Base-by-base conservation (phyloP, 495 filamentous ascomycete species). In the Neurospora sp. region DNA sequence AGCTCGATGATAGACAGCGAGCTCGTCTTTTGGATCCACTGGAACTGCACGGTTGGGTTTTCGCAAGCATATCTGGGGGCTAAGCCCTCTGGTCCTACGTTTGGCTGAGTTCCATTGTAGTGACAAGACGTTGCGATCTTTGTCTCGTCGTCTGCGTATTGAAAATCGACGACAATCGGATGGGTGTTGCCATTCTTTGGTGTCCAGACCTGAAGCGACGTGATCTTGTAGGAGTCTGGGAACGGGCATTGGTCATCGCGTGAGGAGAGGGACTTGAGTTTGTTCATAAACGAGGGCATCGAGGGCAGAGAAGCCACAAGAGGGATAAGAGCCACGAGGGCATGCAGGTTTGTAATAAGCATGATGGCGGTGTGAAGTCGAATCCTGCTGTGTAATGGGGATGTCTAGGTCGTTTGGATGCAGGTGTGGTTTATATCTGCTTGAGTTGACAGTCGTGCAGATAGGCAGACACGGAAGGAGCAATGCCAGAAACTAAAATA, bases 41-140 rank as follows among this genome's bases (percentile, higher is more conserved):
- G 80, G 85, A 89, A 81, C 73, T 86, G 23, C 82, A 88, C 76
- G 77, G 78, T 27, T 14, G 37, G n/a, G 72, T 81, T 70, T 16
- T 80, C 72, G 81, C 81, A 79, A 66, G 78, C 39, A 73, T 76
- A 77, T 73, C 79, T 71, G 2, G 76, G 69, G 7, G 76, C 71
- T 5, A 75, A 72, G 1, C 74, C 81, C 10, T 66, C n/a, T 4
- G 69, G 71, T 42, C 73, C 79, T 11, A 74, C 72, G 37, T 77
- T 82, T 35, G 54, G 35, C 20, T 80, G 80, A 16, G 75, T 77
- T 40, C 54, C 66, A 71, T 83, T 81, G 74, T 69, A 72, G 40
- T 77, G 75, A 74, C 82, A 83, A 12, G 46, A 12, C 12, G 80
- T 80, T 8, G 69, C 27, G 38, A 82, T 71, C 23, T 40, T 74